These are phyloP conservation scores for Syzygium grande DNA, from an alignment of 345 rosid genomes.

Conservation along the genomic window DNA sequence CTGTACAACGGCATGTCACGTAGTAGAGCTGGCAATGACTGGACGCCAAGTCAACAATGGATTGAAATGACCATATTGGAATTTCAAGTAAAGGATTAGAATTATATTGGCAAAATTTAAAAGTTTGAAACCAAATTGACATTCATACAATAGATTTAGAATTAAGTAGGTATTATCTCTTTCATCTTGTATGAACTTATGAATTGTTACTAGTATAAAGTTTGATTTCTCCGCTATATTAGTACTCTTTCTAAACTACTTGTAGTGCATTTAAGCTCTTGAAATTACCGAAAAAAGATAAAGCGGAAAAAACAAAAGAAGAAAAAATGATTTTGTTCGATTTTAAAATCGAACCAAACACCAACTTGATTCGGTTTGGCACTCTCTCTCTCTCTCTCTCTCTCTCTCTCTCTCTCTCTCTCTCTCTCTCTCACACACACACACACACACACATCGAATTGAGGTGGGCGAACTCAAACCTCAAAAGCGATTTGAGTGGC, in stretches of 20 bases:
- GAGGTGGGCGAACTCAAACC: too few species aligned
- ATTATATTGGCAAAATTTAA: neutral
- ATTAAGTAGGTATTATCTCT: neutral
- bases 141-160: accelerated
- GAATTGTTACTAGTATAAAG: neutral
- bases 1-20: neutral
- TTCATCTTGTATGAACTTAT: neutral
- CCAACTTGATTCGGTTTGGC: neutral
- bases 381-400: too few species aligned
- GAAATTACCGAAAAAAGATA: neutral
- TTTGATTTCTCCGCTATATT: neutral
- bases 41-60: neutral
- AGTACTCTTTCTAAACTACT: neutral
- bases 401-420: too few species aligned
- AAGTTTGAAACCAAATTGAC: accelerated
- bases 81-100: neutral
- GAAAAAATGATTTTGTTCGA: neutral
- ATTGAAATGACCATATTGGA: neutral
- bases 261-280: neutral
- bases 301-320: neutral
- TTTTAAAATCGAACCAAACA: neutral
- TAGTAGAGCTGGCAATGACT: accelerated
- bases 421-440: too few species aligned
- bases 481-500: too few species aligned
- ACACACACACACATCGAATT: too few species aligned